These are phyloP conservation scores for Lagenaria siceraria DNA, from an alignment of 306 rosid species.

Conservation along the genomic window DNA sequence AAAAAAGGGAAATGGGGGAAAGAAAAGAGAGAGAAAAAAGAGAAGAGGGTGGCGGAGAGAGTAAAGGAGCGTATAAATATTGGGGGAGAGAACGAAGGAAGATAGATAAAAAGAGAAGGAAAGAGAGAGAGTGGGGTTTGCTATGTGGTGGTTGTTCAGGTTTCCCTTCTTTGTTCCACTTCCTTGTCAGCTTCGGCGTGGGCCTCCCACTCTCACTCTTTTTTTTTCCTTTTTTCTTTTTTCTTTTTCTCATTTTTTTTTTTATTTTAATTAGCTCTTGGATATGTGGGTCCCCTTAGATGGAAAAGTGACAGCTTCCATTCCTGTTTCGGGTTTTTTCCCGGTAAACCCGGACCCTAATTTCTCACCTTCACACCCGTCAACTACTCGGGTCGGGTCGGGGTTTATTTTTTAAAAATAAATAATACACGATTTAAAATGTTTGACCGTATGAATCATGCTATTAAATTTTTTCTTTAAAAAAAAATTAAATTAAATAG, in stretches of 20 bases:
- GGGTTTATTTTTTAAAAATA: too few species aligned
- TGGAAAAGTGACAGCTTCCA: neutral
- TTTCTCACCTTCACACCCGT: neutral
- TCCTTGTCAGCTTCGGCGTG: slow-evolving; percentile 8
- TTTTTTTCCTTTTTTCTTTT: neutral
- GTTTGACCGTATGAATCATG: too few species aligned
- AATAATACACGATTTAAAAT: too few species aligned
- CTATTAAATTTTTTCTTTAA: too few species aligned
- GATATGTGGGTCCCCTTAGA: slow-evolving; percentile 1
- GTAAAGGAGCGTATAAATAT: neutral
- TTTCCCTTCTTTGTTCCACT: slow-evolving; percentile 11
- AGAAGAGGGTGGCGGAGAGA: slow-evolving; percentile 18
- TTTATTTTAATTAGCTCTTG: neutral
- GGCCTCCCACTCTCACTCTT: neutral
- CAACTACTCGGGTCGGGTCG: neutral
- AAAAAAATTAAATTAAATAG: too few species aligned
- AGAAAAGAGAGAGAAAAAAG: slow-evolving; percentile 2
- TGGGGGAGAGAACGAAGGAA: neutral
- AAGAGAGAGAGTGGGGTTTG: neutral
- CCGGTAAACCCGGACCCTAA: neutral
- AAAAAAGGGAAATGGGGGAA: slow-evolving; percentile 4
- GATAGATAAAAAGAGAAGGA: neutral
- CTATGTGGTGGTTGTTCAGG: slow-evolving; percentile 8
- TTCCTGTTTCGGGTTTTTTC: neutral
- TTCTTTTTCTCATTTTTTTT: neutral